These are phyloP conservation scores for Kodamaea derodonti DNA, from an alignment of 1,139 yeast species.

Conservation along the genomic window DNA sequence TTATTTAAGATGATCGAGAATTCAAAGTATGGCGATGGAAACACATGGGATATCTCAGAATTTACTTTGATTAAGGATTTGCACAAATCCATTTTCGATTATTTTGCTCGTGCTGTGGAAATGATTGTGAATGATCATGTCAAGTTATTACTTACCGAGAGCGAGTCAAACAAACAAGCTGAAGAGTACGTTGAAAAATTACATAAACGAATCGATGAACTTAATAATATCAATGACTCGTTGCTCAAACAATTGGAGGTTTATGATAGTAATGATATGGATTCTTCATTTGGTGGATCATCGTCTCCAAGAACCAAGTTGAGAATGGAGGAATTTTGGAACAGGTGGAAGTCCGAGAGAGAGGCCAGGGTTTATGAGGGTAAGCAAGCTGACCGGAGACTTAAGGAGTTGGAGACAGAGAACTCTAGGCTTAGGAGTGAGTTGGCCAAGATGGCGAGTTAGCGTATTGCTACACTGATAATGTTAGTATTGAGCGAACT, in stretches of 20 bases:
- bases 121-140: conserved; percentile 57
- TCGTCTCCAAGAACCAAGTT: conserved; percentile 38
- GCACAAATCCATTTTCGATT: conserved; percentile 52
- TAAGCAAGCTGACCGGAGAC: conserved; percentile 49
- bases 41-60: conserved; percentile 19
- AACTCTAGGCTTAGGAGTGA: conserved; percentile 37
- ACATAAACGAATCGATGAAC: conserved; percentile 29
- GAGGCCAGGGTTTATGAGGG: conserved; percentile 64
- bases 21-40: conserved; percentile 1
- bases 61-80: conserved; percentile 37
- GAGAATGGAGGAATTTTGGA: conserved; percentile 58
- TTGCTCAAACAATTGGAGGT: conserved; percentile 18
- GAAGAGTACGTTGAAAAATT: conserved; percentile 26
- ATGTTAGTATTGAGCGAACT: too few relatives aligned
- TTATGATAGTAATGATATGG: conserved; percentile 8
- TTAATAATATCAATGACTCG: conserved; percentile 24
- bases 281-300: conserved; percentile 8
- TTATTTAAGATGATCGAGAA: conserved; percentile 11
- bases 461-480: too few relatives aligned
- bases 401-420: conserved; percentile 54
- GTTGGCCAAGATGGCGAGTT: conserved; percentile 6
- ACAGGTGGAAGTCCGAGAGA: conserved; percentile 66
- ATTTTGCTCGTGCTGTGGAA: conserved; percentile 56
- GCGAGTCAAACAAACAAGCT: conserved; percentile 13
- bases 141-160: conserved; percentile 36